phyloP scores from a whole-genome alignment of 192 early-diverging fungal genomes.

The Mortierella antarctica region DNA sequence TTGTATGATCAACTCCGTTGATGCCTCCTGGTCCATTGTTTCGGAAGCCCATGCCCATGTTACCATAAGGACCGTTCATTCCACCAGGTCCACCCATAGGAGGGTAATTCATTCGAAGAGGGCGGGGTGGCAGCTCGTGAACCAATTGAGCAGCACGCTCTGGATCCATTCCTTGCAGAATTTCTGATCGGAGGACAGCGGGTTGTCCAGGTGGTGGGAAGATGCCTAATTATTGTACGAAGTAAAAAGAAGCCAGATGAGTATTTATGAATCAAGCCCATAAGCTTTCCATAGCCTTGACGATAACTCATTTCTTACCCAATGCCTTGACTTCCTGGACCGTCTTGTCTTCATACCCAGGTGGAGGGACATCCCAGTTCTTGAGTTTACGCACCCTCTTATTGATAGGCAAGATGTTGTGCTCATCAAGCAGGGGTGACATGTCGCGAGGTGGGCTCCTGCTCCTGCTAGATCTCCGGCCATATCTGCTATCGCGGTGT shows the following conservation, averaged over 20 bases:
- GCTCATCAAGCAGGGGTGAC: slow-evolving; percentile 52
- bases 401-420: slow-evolving; percentile 78
- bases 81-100: slow-evolving; percentile 38
- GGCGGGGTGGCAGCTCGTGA: slow-evolving; percentile 55
- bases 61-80: slow-evolving; percentile 56
- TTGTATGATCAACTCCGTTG: slow-evolving; percentile 62
- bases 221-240: slow-evolving; percentile 59
- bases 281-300: slow-evolving; percentile 29
- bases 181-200: slow-evolving; percentile 46
- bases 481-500: slow-evolving; percentile 58
- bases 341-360: slow-evolving; percentile 87
- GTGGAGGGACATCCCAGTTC: slow-evolving; percentile 94
- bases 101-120: slow-evolving; percentile 46
- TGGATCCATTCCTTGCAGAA: slow-evolving; percentile 64
- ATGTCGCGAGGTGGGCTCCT: slow-evolving; percentile 50
- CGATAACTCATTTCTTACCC: slow-evolving; percentile 58
- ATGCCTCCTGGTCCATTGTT: slow-evolving; percentile 57
- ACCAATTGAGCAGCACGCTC: slow-evolving; percentile 63
- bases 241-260: not conserved
- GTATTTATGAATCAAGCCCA: slow-evolving; percentile 8
- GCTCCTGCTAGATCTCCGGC: slow-evolving; percentile 60
- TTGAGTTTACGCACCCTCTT: slow-evolving; percentile 80
- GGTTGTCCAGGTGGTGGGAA: slow-evolving; percentile 83
- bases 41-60: slow-evolving; percentile 53
- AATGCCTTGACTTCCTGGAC: slow-evolving; percentile 90